A percentile compares a stretch with the other conserved stretches of the same genome.
Conservation (phyloP, 306 rosid species). For the Mimosa pudica region DNA sequence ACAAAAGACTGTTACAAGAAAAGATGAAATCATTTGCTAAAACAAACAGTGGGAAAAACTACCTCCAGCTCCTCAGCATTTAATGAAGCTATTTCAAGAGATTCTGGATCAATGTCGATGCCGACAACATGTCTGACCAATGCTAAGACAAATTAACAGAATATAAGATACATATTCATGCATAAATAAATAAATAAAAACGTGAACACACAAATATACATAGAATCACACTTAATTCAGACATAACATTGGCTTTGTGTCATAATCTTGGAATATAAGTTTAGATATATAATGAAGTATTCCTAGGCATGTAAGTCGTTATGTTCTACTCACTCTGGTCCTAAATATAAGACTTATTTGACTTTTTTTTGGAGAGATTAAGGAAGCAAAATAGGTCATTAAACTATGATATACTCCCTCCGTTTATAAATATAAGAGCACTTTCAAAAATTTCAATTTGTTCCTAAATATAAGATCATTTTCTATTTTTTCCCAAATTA, state of each 20-base stretch:
- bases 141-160: constrained; percentile 44
- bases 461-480: no score
- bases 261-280: constrained; percentile 12
- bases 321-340: no score
- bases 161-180: constrained; percentile 10
- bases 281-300: constrained; percentile 19
- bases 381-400: no score
- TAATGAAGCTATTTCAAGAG: constrained; percentile 75
- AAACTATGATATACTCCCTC: no score
- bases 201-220: neutral
- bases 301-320: neutral
- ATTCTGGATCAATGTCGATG: constrained; percentile 86
- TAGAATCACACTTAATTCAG: neutral
- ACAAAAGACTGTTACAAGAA: constrained; percentile 19
- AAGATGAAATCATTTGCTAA: constrained; percentile 23
- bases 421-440: no score
- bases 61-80: constrained; percentile 96
- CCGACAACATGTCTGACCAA: constrained; percentile 83
- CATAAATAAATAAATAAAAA: neutral
- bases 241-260: neutral
- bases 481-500: no score
- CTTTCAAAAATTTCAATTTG: no score
- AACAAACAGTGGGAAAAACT: constrained; percentile 27
- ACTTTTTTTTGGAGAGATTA: no score
- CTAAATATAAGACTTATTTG: no score